A percentile compares a stretch with the other conserved stretches of the same genome.
Conservation (phyloP, 164 flowering plant genomes). For the Dillenia suffruticosa region DNA sequence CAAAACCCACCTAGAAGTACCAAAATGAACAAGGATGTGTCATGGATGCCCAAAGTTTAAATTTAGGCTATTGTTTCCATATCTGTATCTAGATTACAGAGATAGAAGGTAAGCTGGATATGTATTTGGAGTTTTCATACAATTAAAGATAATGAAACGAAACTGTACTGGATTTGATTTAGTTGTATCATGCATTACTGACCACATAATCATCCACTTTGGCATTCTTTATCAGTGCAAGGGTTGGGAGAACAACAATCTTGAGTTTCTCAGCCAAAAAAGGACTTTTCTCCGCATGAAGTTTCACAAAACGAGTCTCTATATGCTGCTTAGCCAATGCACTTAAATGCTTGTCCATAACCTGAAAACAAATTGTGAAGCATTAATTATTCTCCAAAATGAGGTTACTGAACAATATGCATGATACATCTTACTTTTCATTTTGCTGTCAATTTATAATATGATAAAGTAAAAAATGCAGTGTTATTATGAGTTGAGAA, state of each 20-base stretch:
- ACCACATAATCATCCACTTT: slow-evolving; percentile 99
- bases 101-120: too few relatives aligned
- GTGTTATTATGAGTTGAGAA: too few relatives aligned
- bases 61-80: not conserved
- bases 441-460: too few relatives aligned
- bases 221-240: slow-evolving; percentile 88
- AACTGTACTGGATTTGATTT: not conserved
- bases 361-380: slow-evolving; percentile 42
- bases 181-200: slow-evolving; percentile 15
- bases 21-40: not conserved
- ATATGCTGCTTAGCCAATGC: slow-evolving; percentile 78
- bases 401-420: too few relatives aligned
- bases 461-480: too few relatives aligned
- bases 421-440: too few relatives aligned
- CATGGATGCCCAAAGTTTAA: not conserved
- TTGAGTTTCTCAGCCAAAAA: slow-evolving; percentile 87
- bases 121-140: too few relatives aligned
- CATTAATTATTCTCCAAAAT: too few relatives aligned
- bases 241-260: slow-evolving; percentile 86
- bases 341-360: slow-evolving; percentile 85
- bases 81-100: too few relatives aligned
- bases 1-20: slow-evolving; percentile 72
- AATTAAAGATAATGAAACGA: not conserved
- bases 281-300: slow-evolving; percentile 93
- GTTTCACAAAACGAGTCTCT: slow-evolving; percentile 93